A percentile compares a stretch with the other conserved stretches of the same genome.
Conservation (phyloP, 257 asterid species). For the Sherardia arvensis region DNA sequence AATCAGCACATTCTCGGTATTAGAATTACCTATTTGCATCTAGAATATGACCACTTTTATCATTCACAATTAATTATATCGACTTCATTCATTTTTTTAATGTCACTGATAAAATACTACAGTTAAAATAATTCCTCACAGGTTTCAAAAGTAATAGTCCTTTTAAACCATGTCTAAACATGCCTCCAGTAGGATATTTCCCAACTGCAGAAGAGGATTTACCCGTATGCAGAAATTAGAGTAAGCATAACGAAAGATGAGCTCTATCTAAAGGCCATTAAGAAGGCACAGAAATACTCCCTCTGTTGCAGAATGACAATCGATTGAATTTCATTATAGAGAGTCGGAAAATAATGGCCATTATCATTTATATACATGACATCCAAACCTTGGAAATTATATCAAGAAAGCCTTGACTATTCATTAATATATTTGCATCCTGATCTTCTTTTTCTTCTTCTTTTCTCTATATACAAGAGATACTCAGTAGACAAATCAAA, state of each 20-base stretch:
- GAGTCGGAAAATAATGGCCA: not conserved
- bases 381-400: not conserved
- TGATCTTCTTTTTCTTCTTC: not conserved
- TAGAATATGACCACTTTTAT: not conserved
- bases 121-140: not conserved
- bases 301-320: not conserved
- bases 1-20: not conserved
- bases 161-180: not conserved
- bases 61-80: not conserved
- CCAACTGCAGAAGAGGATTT: not conserved
- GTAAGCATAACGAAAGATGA: not conserved
- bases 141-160: not conserved
- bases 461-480: too few species aligned
- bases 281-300: not conserved
- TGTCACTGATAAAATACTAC: not conserved
- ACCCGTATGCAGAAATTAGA: not conserved
- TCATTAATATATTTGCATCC: not conserved
- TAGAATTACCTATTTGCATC: not conserved
- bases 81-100: not conserved
- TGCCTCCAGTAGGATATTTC: not conserved
- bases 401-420: not conserved
- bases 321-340: not conserved
- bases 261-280: not conserved
- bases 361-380: not conserved
- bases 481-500: not conserved